Evolutionary conservation across 2,329 filamentous ascomycete species (phyloP).

Genomic region (Aspergillus sp.): DNA sequence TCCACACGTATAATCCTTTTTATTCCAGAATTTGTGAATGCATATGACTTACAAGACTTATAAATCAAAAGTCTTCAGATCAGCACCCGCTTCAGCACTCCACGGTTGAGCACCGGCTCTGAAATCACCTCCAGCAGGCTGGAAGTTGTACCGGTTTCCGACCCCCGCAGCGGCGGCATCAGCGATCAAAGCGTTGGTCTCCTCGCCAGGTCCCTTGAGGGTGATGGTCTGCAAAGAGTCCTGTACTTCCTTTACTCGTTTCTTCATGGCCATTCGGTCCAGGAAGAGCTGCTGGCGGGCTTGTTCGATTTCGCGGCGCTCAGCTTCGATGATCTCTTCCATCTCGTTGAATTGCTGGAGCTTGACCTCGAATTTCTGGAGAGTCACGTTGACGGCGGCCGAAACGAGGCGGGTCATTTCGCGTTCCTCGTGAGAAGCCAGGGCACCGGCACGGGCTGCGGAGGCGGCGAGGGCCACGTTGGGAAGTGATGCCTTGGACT

Average conservation of each 20-base stretch:
- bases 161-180: constrained; percentile 28
- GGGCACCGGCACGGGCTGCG: constrained; percentile 73
- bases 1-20: constrained; percentile 9
- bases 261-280: constrained; percentile 83
- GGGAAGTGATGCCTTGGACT: constrained; percentile 46
- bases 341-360: constrained; percentile 94
- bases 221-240: constrained; percentile 51
- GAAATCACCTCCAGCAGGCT: constrained; percentile 23
- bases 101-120: constrained; percentile 31
- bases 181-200: constrained; percentile 28
- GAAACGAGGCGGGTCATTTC: constrained; percentile 93
- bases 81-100: constrained; percentile 32
- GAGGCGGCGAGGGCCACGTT: constrained; percentile 79
- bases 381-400: constrained; percentile 82
- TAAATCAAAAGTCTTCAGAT: constrained; percentile 37
- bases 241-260: constrained; percentile 74
- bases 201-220: constrained; percentile 36
- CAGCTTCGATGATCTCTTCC: constrained; percentile 82
- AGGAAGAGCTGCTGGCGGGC: constrained; percentile 89
- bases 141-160: constrained; percentile 36
- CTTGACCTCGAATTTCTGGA: constrained; percentile 93
- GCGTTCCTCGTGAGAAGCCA: constrained; percentile 92
- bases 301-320: constrained; percentile 85
- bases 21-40: constrained; percentile 6
- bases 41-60: constrained; percentile 13